phyloP scores from a whole-genome alignment of 768 basidiomycete genomes.

The Hydnomerulius pinastri region DNA sequence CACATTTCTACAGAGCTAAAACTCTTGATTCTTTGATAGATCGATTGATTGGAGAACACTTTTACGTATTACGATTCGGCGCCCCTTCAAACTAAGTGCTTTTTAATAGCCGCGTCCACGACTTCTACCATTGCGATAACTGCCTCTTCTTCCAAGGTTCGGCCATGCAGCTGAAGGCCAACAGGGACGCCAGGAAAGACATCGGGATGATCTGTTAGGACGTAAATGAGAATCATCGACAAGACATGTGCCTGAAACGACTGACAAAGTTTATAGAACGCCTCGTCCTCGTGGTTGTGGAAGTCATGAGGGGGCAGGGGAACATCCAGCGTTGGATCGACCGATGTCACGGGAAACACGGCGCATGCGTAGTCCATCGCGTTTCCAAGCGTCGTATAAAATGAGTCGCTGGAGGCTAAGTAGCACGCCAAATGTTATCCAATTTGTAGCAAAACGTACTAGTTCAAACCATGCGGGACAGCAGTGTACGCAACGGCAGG shows the following conservation, averaged over 20 bases:
- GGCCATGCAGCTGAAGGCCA: constrained; percentile 49
- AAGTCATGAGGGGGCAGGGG: constrained; percentile 39
- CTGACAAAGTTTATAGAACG: constrained; percentile 48
- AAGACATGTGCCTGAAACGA: background rate
- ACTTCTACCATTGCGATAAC: constrained; percentile 51
- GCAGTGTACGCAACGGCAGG: constrained; percentile 46
- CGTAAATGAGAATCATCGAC: background rate
- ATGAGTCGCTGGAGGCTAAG: constrained; percentile 33
- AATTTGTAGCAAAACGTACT: constrained; percentile 26
- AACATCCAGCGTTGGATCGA: constrained; percentile 43
- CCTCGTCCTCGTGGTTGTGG: constrained; percentile 43
- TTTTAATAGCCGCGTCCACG: constrained; percentile 40
- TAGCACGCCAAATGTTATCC: constrained; percentile 15
- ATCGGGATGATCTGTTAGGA: constrained; percentile 44
- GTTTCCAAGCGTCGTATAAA: constrained; percentile 51
- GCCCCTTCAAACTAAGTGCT: background rate
- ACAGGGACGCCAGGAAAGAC: constrained; percentile 48
- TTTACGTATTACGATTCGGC: background rate
- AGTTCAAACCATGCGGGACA: constrained; percentile 45
- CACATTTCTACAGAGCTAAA: too few species aligned
- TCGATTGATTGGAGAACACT: too few species aligned
- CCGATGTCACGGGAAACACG: constrained; percentile 50
- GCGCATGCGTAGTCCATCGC: constrained; percentile 45
- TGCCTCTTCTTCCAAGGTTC: constrained; percentile 52
- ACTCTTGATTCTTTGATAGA: too few species aligned